phyloP scores from a whole-genome alignment of 2,329 filamentous ascomycete genomes.

The Amauroascus verrucosus region DNA sequence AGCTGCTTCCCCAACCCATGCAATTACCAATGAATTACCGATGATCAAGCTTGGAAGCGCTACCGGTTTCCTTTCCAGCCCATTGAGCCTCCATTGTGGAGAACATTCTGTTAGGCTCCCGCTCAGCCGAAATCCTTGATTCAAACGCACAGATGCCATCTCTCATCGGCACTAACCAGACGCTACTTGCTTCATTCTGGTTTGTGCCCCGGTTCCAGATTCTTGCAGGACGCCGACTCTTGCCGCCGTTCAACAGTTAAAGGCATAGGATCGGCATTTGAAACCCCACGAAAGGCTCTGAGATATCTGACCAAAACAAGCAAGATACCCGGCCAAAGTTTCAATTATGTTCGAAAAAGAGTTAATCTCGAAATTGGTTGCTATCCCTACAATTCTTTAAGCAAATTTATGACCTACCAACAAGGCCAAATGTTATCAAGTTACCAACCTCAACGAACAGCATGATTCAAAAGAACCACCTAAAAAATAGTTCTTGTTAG shows the following conservation, averaged over 20 bases:
- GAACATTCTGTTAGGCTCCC: not conserved
- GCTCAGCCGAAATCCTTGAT: not conserved
- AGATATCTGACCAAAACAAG: not conserved
- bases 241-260: not conserved
- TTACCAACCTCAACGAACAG: too few species aligned
- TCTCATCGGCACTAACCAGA: not conserved
- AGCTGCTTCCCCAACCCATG: not conserved
- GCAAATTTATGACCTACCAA: too few species aligned
- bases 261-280: not conserved
- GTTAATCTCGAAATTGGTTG: too few species aligned
- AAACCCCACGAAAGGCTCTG: not conserved
- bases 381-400: too few species aligned
- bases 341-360: not conserved
- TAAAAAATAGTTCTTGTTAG: too few species aligned
- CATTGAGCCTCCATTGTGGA: not conserved
- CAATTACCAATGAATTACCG: not conserved
- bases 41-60: not conserved
- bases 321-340: not conserved
- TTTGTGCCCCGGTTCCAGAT: not conserved
- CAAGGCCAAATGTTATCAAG: too few species aligned
- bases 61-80: not conserved
- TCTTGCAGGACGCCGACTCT: not conserved
- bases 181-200: not conserved
- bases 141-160: not conserved
- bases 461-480: too few species aligned